Evolutionary conservation across 1,284 basidiomycete genomes (phyloP).

Genomic region (Cutaneotrichosporon mucoides): DNA sequence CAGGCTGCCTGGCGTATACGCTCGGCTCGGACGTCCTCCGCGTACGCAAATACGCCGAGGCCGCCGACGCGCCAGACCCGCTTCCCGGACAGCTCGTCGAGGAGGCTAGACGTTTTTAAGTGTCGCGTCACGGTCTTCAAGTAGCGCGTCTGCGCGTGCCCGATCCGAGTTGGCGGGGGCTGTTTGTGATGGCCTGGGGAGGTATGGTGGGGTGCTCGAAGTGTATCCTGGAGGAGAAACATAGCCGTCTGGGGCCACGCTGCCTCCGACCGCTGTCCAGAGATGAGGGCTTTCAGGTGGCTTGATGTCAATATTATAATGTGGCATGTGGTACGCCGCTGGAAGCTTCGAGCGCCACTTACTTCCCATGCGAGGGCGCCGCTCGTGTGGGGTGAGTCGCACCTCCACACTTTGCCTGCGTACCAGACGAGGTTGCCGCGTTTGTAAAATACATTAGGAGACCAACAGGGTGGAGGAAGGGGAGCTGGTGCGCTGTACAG

Average conservation of each 20-base stretch:
- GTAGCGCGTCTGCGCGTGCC: conserved; percentile 5
- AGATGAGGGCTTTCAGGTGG: conserved; percentile 33
- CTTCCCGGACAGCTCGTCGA: conserved; percentile 36
- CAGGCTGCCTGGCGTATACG: conserved; percentile 29
- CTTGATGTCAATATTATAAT: conserved; percentile 11
- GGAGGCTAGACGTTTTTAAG: conserved; percentile 14
- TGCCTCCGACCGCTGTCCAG: conserved; percentile 34
- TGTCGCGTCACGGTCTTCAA: conserved; percentile 12
- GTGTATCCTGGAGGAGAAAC: background rate
- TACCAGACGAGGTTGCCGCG: conserved; percentile 34
- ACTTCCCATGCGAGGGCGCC: conserved; percentile 17
- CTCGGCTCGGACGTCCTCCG: conserved; percentile 24
- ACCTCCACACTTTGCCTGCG: conserved; percentile 36
- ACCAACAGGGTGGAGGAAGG: conserved; percentile 18
- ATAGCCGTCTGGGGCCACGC: background rate
- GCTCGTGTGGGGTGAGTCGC: conserved; percentile 33
- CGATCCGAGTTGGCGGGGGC: background rate
- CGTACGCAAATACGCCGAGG: conserved; percentile 36
- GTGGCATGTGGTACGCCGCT: background rate
- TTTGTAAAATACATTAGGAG: conserved; percentile 23
- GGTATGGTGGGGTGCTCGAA: background rate
- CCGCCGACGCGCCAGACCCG: conserved; percentile 39
- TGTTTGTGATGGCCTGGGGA: background rate
- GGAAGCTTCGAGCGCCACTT: background rate
- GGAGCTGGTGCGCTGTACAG: conserved; percentile 1